Base-by-base conservation (phyloP, 2,329 filamentous ascomycete genomes). In the Rutstroemia sydowiana region DNA sequence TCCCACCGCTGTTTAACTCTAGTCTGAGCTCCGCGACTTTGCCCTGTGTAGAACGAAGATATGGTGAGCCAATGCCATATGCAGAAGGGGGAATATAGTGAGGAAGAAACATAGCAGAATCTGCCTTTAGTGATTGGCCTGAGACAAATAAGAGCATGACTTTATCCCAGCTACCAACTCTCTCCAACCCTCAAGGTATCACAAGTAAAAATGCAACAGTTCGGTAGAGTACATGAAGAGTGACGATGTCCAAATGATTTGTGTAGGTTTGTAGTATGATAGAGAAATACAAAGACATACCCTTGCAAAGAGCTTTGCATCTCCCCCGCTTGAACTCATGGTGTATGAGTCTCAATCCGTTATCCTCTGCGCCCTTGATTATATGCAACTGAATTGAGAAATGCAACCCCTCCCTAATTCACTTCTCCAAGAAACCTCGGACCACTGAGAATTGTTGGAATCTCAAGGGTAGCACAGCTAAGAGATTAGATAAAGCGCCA, bases 241-340 rank as follows among this genome's bases (percentile, higher is more conserved):
- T 20, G 31, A 58, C 57, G 55, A 56, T 56, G 48, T 23, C 32
- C 42, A 30, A 46, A 46, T 40, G 32, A 46, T 40, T 40, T 42
- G 20, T 46, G 21, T 16, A 31, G 14, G 32, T 37, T 21, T 23
- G 11, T 37, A 31, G n/a, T 28, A 28, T 32, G 26, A 26, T 32
- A 40, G 26, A 30, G 20, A 39, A 32, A 36, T n/a, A 31, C 39
- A 57, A 54, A 51, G 56, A 82, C 82, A 65, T 85, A 98, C 93
- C 77, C 93, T 84, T 71, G 93, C 92, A 77, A 98, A 98, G 75
- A 98, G 85, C 82, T 96, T 97, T 75, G 93, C 95, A 82, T 97
- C 93, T 73, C 93, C 90, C 74, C 88, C 88, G 71, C 82, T 73
- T 51, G 64, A 65, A 59, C 61, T 65, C 66, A 68, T 68, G 43